A percentile compares a stretch with the other conserved stretches of the same genome.
Conservation (phyloP, 73 alveolate species). For the Tetrahymena elliotti region DNA sequence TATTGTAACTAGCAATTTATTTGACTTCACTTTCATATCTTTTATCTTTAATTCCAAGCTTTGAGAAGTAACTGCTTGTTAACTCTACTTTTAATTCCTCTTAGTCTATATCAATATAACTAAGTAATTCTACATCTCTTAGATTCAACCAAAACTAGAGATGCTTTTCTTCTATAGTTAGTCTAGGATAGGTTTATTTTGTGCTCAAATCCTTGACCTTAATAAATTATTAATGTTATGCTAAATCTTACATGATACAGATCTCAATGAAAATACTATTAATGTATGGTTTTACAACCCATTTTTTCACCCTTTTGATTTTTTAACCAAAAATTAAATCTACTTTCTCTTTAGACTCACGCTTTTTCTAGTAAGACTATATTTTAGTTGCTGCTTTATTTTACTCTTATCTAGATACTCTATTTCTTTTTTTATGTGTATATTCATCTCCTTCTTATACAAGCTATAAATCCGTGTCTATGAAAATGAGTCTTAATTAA, state of each 20-base stretch:
- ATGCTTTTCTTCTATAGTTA: neutral
- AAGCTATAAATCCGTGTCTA: neutral
- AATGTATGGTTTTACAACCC: neutral
- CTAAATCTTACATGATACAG: neutral
- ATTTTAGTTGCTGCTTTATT: neutral
- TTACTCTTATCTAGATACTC: neutral
- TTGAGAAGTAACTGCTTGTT: neutral
- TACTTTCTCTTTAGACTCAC: neutral
- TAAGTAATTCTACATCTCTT: neutral
- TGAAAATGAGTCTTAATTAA: neutral
- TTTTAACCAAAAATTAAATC: neutral
- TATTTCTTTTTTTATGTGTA: neutral
- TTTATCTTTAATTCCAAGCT: neutral
- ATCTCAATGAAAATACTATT: neutral
- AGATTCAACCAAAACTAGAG: neutral
- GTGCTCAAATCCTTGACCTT: neutral
- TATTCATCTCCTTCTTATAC: neutral
- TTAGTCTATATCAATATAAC: neutral
- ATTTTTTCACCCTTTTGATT: neutral
- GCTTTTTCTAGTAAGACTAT: neutral
- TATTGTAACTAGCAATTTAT: neutral
- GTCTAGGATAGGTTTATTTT: neutral
- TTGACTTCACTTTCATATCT: neutral
- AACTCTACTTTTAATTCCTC: neutral
- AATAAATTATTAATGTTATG: neutral